These are phyloP conservation scores for Byssochlamys sp. DNA, from an alignment of 2,329 filamentous ascomycete species.

Conservation along the genomic window DNA sequence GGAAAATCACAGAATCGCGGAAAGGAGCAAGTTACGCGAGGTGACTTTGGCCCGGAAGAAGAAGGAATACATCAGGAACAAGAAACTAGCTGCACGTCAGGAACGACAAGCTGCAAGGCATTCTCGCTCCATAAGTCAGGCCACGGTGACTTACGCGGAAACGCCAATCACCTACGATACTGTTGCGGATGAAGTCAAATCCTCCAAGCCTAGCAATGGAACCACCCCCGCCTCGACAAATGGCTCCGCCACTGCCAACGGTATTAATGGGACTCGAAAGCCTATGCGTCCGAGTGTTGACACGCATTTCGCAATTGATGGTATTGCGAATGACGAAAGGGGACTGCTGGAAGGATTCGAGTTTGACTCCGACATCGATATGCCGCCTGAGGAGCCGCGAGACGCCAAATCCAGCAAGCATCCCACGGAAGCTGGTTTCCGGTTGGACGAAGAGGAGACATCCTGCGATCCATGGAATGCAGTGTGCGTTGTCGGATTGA, in stretches of 20 bases:
- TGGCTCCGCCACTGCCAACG: not conserved
- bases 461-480: constrained; percentile 48
- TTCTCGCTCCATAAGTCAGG: constrained; percentile 4
- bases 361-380: constrained; percentile 35
- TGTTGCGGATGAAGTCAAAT: not conserved
- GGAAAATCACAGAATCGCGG: constrained; percentile 22
- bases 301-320: constrained; percentile 13
- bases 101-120: constrained; percentile 22
- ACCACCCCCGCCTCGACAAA: not conserved
- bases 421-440: not conserved
- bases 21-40: constrained; percentile 28
- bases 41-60: constrained; percentile 30
- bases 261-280: not conserved
- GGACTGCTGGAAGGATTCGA: constrained; percentile 33
- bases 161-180: not conserved
- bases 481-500: constrained; percentile 49
- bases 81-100: constrained; percentile 24
- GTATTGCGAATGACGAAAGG: constrained; percentile 18
- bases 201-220: not conserved
- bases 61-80: constrained; percentile 33
- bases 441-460: constrained; percentile 9
- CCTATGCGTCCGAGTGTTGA: constrained; percentile 18
- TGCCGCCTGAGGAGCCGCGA: constrained; percentile 22
- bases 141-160: not conserved
- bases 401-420: constrained; percentile 3